Evolutionary conservation across 139 green algal genomes (phyloP).

Genomic region (Asterochloris erici): DNA sequence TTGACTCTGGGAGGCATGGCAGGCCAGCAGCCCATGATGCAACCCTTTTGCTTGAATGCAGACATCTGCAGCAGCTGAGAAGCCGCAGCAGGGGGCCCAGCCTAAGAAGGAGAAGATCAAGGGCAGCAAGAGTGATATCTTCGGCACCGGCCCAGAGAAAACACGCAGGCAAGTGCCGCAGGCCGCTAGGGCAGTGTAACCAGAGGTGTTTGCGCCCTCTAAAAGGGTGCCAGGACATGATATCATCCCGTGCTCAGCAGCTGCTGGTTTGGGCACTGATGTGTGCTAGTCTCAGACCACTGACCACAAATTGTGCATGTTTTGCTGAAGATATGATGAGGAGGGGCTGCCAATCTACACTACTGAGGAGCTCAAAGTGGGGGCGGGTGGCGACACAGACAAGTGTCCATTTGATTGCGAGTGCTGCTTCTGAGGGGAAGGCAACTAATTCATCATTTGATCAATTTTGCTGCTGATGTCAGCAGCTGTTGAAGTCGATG

Average conservation of each 20-base stretch:
- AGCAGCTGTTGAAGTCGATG: no score
- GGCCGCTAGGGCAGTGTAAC: neutral
- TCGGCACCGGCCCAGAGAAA: conserved; percentile 13
- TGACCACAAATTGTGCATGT: neutral
- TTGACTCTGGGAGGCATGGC: no score
- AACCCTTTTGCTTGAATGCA: no score
- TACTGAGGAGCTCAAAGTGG: conserved; percentile 20
- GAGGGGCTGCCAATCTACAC: conserved; percentile 28
- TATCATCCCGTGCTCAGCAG: neutral
- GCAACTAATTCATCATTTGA: neutral
- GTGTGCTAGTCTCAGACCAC: neutral
- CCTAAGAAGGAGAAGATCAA: neutral
- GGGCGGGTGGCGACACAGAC: conserved; percentile 20
- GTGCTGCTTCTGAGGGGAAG: conserved; percentile 24
- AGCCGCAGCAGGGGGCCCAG: neutral
- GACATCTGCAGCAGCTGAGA: no score
- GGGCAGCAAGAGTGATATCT: conserved; percentile 30
- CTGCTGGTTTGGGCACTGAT: neutral
- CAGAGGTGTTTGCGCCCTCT: neutral
- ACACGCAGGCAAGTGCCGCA: conserved; percentile 11
- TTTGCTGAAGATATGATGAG: conserved; percentile 18
- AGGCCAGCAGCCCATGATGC: no score
- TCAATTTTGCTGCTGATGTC: neutral
- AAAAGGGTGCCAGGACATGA: no score
- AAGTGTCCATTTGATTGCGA: conserved; percentile 29